Evolutionary conservation across 352 stramenopile species (phyloP).

Genomic region (Phytophthora megakarya): DNA sequence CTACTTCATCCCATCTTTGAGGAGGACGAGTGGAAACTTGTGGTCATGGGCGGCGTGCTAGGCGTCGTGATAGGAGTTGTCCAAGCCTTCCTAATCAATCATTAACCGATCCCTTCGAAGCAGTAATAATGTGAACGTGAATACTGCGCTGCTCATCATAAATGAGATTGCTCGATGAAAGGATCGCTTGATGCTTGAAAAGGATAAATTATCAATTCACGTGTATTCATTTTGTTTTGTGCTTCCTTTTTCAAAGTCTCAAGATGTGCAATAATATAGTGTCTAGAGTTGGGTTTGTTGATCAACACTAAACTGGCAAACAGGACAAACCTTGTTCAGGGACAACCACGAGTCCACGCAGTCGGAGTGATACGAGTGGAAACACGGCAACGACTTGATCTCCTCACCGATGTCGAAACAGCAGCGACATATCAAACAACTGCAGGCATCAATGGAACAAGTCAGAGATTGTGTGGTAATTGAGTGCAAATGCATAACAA

Average conservation of each 20-base stretch:
- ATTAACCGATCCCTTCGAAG: slow-evolving; percentile 40
- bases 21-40: slow-evolving; percentile 98
- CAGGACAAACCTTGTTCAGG: slow-evolving; percentile 92
- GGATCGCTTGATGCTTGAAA: slow-evolving; percentile 26
- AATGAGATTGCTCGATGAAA: no score
- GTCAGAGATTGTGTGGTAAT: background rate
- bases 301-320: slow-evolving; percentile 88
- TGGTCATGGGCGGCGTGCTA: slow-evolving; percentile 95
- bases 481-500: background rate
- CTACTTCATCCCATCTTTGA: slow-evolving; percentile 98
- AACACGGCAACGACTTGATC: slow-evolving; percentile 93
- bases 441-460: slow-evolving; percentile 28
- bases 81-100: slow-evolving; percentile 91
- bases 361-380: slow-evolving; percentile 93
- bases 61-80: slow-evolving; percentile 91
- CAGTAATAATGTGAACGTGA: background rate
- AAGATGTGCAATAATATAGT: background rate
- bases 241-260: slow-evolving; percentile 11
- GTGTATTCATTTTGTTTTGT: slow-evolving; percentile 42
- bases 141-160: no score
- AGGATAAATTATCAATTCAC: slow-evolving; percentile 62
- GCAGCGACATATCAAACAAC: slow-evolving; percentile 93
- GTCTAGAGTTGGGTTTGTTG: slow-evolving; percentile 37
- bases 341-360: slow-evolving; percentile 94
- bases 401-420: slow-evolving; percentile 90